Evolutionary conservation across 352 stramenopile genomes (phyloP).

Genomic region (Phytophthora vignae): DNA sequence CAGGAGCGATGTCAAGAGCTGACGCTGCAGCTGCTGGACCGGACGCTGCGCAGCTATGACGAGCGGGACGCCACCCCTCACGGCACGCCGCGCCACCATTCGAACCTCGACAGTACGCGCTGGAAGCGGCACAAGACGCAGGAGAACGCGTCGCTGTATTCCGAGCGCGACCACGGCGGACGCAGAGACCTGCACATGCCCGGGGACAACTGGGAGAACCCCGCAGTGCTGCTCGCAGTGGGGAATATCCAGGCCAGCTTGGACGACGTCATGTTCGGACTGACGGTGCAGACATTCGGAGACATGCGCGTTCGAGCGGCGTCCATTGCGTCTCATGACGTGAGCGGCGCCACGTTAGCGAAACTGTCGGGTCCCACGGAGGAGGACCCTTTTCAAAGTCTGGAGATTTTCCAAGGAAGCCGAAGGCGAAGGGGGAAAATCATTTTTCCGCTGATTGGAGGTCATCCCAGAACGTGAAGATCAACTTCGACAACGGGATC

Average conservation of each 20-base stretch:
- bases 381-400: constrained; percentile 45
- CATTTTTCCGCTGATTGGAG: no score
- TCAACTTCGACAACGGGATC: no score
- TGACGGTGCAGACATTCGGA: constrained; percentile 34
- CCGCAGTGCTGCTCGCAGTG: constrained; percentile 44
- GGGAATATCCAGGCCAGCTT: constrained; percentile 40
- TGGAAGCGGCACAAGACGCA: constrained; percentile 48
- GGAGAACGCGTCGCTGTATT: constrained; percentile 45
- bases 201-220: constrained; percentile 19
- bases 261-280: constrained; percentile 58
- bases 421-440: no score
- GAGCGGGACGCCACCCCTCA: constrained; percentile 25
- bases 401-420: no score
- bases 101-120: constrained; percentile 29
- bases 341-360: constrained; percentile 39
- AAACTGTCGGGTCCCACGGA: constrained; percentile 42
- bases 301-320: constrained; percentile 40
- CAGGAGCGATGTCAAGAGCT: constrained; percentile 49
- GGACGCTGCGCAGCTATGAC: constrained; percentile 45
- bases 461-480: no score
- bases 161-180: constrained; percentile 25
- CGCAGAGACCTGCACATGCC: constrained; percentile 18
- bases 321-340: constrained; percentile 46
- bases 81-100: constrained; percentile 20
- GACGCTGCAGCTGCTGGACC: constrained; percentile 41